phyloP scores from a whole-genome alignment of 768 basidiomycete species.

The Clathrus columnatus region DNA sequence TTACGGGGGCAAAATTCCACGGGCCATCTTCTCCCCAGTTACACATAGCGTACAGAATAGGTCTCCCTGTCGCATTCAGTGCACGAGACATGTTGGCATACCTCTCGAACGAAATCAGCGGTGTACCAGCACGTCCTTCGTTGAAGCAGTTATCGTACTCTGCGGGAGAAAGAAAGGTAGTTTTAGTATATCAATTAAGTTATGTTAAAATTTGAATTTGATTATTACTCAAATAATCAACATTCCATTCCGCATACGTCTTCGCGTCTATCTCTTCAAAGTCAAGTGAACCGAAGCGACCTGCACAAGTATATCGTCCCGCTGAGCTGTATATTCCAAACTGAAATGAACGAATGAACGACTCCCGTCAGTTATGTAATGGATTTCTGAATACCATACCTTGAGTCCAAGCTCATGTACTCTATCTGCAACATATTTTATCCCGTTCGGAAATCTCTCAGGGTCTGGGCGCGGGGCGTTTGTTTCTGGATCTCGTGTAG shows the following conservation, averaged over 20 bases:
- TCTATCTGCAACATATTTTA: constrained; percentile 14
- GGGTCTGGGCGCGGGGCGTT: constrained; percentile 12
- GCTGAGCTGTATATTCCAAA: constrained; percentile 9
- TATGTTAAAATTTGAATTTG: no score
- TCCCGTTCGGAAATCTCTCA: constrained; percentile 14
- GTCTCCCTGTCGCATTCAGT: constrained; percentile 29
- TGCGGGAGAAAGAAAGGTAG: neutral
- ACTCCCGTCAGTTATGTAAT: neutral
- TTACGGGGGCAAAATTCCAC: constrained; percentile 29
- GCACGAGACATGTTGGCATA: constrained; percentile 31
- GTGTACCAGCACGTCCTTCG: constrained; percentile 28
- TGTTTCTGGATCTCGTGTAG: constrained; percentile 9
- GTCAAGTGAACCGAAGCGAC: constrained; percentile 31
- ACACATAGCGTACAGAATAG: constrained; percentile 32
- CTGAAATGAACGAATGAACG: neutral
- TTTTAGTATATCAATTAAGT: neutral
- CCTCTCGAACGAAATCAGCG: constrained; percentile 27
- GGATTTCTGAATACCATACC: constrained; percentile 1
- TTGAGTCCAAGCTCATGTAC: constrained; percentile 16
- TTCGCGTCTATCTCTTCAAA: constrained; percentile 33
- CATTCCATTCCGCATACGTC: constrained; percentile 31
- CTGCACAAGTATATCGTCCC: constrained; percentile 24
- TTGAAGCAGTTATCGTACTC: constrained; percentile 36
- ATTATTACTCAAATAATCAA: constrained; percentile 27
- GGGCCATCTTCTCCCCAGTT: constrained; percentile 34